A percentile compares a stretch with the other conserved stretches of the same genome.
phyloP scores from a whole-genome alignment of 2,329 filamentous ascomycete genomes.

The Aspergillus versicolor region DNA sequence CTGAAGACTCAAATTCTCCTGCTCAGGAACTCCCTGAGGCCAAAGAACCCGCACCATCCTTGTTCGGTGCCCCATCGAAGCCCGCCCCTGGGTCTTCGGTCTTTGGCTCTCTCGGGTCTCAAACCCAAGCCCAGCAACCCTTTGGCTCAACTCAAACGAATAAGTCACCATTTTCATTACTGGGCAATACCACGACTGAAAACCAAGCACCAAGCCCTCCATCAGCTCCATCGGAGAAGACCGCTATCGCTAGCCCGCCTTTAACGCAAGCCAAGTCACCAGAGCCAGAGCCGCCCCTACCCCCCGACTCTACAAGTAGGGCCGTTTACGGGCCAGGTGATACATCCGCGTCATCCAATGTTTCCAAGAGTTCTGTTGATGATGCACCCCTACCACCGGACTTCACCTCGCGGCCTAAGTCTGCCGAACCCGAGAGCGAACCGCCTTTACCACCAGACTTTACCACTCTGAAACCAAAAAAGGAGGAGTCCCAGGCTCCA shows the following conservation, averaged over 20 bases:
- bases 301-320: conserved; percentile 50
- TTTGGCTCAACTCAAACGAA: conserved; percentile 25
- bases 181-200: conserved; percentile 25
- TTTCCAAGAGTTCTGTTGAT: conserved; percentile 41
- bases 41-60: conserved; percentile 20
- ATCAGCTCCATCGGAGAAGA: conserved; percentile 35
- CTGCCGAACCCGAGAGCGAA: conserved; percentile 18
- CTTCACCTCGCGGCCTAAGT: conserved; percentile 23
- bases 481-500: conserved; percentile 4
- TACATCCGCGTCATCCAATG: conserved; percentile 48
- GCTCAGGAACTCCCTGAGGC: conserved; percentile 23
- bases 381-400: conserved; percentile 41
- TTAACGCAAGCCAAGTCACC: conserved; percentile 35
- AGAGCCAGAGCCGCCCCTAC: conserved; percentile 40
- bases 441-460: conserved; percentile 25
- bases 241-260: conserved; percentile 25
- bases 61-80: conserved; percentile 29
- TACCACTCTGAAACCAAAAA: conserved; percentile 9
- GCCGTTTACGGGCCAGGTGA: conserved; percentile 47
- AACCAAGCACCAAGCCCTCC: conserved; percentile 28
- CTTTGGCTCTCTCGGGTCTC: conserved; percentile 28
- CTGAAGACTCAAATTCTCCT: conserved; percentile 28
- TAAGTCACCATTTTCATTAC: conserved; percentile 32
- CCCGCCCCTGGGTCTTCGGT: conserved; percentile 24
- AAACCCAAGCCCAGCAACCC: conserved; percentile 26